These are phyloP conservation scores for Colletotrichum abscissum DNA, from an alignment of 2,329 filamentous ascomycete genomes.

Conservation along the genomic window DNA sequence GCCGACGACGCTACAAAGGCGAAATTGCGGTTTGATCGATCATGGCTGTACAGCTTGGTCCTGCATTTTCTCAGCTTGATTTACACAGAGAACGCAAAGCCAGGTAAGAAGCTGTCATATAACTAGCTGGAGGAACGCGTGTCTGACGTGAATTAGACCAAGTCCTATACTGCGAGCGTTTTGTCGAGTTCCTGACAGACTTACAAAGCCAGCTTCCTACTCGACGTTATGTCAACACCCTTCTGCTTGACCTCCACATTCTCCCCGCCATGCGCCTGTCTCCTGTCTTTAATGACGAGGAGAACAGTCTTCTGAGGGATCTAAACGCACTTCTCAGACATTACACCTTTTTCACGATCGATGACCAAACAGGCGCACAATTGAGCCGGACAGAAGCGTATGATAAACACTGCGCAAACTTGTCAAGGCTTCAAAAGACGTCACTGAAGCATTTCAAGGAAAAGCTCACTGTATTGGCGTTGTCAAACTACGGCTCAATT, in stretches of 20 bases:
- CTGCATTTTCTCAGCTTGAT: slow-evolving; percentile 84
- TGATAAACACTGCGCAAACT: slow-evolving; percentile 78
- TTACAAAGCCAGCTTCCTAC: slow-evolving; percentile 94
- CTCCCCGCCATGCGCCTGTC: slow-evolving; percentile 83
- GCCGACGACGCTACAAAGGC: slow-evolving; percentile 84
- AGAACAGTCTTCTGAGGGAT: slow-evolving; percentile 83
- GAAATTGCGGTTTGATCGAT: slow-evolving; percentile 87
- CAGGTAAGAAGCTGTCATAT: slow-evolving; percentile 48
- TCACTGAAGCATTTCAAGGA: slow-evolving; percentile 86
- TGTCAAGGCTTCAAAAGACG: slow-evolving; percentile 84
- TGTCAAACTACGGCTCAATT: slow-evolving; percentile 93
- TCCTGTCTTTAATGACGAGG: slow-evolving; percentile 79
- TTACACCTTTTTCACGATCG: slow-evolving; percentile 88
- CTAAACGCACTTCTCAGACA: slow-evolving; percentile 84
- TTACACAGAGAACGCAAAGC: slow-evolving; percentile 65
- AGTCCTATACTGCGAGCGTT: slow-evolving; percentile 88
- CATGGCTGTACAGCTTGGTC: slow-evolving; percentile 90
- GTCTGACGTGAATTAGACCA: slow-evolving; percentile 62
- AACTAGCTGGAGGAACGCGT: slow-evolving; percentile 31
- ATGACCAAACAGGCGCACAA: slow-evolving; percentile 88
- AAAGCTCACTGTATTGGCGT: slow-evolving; percentile 88
- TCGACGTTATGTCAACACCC: slow-evolving; percentile 88
- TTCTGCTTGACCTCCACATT: slow-evolving; percentile 87
- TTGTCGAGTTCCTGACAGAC: slow-evolving; percentile 90
- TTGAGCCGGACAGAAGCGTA: slow-evolving; percentile 79